Evolutionary conservation across 352 stramenopile species (phyloP).

Genomic region (Detonula confervacea): DNA sequence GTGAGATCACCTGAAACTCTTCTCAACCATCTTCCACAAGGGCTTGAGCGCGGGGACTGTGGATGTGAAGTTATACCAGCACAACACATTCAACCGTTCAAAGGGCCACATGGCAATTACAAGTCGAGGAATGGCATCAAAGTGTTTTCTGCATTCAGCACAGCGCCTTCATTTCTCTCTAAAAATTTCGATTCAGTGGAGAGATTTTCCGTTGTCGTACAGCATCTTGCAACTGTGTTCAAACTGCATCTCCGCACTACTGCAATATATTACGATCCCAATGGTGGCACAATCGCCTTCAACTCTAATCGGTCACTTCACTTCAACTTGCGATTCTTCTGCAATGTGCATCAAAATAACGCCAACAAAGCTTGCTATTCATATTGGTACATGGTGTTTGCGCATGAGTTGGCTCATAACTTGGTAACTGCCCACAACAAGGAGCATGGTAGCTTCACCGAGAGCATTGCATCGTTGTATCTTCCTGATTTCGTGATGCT

Average conservation of each 20-base stretch:
- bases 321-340: constrained; percentile 80
- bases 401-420: constrained; percentile 78
- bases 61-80: constrained; percentile 77
- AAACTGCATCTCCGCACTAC: constrained; percentile 50
- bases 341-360: constrained; percentile 54
- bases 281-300: constrained; percentile 73
- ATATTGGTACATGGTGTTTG: constrained; percentile 73
- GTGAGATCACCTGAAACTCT: constrained; percentile 55
- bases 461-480: constrained; percentile 70
- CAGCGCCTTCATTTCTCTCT: constrained; percentile 52
- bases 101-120: constrained; percentile 53
- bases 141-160: constrained; percentile 57
- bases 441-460: constrained; percentile 76
- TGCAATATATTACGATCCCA: constrained; percentile 75
- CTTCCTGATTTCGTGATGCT: constrained; percentile 66
- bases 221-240: constrained; percentile 64
- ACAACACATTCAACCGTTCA: constrained; percentile 70
- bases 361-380: constrained; percentile 63
- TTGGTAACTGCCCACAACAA: constrained; percentile 73
- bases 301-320: constrained; percentile 72
- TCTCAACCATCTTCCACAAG: constrained; percentile 65
- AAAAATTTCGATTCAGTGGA: constrained; percentile 69
- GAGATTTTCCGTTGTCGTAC: constrained; percentile 67
- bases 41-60: constrained; percentile 56
- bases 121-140: constrained; percentile 71